Evolutionary conservation across 257 asterid species (phyloP).

Genomic region (Solanum arcanum): DNA sequence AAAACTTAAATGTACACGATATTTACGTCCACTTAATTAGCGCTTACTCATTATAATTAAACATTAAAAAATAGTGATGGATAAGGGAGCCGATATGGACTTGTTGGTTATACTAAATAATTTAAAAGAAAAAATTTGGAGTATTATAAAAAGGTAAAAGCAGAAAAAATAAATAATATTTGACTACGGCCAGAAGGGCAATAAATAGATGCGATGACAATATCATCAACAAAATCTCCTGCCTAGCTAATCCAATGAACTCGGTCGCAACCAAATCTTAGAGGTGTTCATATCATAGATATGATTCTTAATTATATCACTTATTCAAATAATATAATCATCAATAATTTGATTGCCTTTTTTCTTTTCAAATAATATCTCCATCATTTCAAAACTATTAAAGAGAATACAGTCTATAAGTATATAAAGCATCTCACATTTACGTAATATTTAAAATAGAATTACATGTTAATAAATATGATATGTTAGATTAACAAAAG

Average conservation of each 20-base stretch:
- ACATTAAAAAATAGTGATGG: neutral
- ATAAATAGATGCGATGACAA: neutral
- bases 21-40: neutral
- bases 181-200: neutral
- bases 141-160: neutral
- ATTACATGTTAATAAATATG: neutral
- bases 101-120: neutral
- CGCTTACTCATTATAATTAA: neutral
- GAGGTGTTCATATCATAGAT: neutral
- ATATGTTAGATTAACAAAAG: neutral
- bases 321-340: neutral
- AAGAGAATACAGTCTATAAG: fast-evolving
- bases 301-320: neutral
- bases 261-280: neutral
- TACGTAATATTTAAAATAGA: fast-evolving
- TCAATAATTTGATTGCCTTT: neutral
- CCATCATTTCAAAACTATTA: neutral
- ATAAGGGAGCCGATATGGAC: neutral
- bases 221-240: neutral
- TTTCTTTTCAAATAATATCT: neutral
- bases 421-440: neutral
- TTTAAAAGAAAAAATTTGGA: neutral
- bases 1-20: neutral
- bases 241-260: neutral
- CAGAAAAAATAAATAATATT: neutral